Conservation (phyloP, 2,329 filamentous ascomycete species). For the Aspergillus felis region DNA sequence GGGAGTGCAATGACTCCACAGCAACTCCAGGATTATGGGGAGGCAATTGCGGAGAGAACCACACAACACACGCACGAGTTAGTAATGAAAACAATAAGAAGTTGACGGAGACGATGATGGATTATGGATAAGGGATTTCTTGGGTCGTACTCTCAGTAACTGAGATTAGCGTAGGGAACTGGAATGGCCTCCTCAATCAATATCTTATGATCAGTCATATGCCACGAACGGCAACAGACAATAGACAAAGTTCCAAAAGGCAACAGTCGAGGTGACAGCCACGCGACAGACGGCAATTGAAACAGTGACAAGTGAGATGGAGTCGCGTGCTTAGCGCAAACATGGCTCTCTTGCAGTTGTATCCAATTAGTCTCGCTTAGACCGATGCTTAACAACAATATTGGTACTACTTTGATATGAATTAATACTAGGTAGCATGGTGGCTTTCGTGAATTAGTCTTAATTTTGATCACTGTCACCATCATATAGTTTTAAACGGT, state of each 20-base stretch:
- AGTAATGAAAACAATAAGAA: background rate
- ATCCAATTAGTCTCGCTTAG: background rate
- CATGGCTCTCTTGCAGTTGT: background rate
- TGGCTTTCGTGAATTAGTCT: background rate
- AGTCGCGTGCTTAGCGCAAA: background rate
- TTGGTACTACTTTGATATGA: background rate
- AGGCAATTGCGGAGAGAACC: background rate
- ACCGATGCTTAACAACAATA: background rate
- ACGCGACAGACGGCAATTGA: background rate
- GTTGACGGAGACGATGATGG: background rate
- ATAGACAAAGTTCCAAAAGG: background rate
- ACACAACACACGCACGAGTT: background rate
- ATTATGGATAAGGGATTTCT: background rate
- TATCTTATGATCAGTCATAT: too few species aligned
- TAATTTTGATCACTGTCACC: too few species aligned
- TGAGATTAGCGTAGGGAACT: too few species aligned
- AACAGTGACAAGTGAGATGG: background rate
- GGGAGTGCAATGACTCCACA: background rate
- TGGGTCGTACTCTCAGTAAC: background rate
- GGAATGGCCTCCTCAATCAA: background rate
- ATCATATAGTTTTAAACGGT: too few species aligned
- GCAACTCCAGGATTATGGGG: background rate
- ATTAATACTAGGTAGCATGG: background rate
- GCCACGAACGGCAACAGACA: too few species aligned
- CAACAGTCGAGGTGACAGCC: background rate